Evolutionary conservation across 352 stramenopile species (phyloP).

Genomic region (Blastocystis hominis): DNA sequence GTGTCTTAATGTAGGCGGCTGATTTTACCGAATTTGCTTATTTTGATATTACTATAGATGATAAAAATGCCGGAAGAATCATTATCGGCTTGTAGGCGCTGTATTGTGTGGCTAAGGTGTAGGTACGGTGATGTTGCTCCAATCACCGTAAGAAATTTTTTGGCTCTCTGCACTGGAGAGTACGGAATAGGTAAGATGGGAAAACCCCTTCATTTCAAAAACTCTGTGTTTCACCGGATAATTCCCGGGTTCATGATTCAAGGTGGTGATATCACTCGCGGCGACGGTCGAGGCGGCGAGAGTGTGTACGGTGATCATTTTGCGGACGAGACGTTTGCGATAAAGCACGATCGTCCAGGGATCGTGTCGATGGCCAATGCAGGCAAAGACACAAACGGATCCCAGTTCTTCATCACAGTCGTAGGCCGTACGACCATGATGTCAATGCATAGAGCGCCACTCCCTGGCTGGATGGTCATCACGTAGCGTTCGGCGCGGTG

Average conservation of each 20-base stretch:
- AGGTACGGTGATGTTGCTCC: conserved; percentile 40
- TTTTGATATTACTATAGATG: conserved; percentile 45
- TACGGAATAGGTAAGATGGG: conserved; percentile 32
- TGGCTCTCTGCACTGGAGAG: conserved; percentile 42
- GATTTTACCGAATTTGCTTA: conserved; percentile 22
- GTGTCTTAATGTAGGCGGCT: not conserved
- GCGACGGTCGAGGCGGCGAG: conserved; percentile 79
- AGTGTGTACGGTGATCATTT: conserved; percentile 85
- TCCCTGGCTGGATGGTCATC: conserved; percentile 84
- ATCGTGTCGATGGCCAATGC: conserved; percentile 92
- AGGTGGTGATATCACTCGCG: conserved; percentile 61
- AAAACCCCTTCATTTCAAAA: conserved; percentile 83
- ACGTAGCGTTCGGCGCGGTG: conserved; percentile 80
- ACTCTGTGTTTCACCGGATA: conserved; percentile 94
- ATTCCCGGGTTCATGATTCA: conserved; percentile 98
- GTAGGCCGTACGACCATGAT: conserved; percentile 57
- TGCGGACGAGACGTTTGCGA: conserved; percentile 87
- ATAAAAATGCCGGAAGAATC: not conserved
- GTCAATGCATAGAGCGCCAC: conserved; percentile 71
- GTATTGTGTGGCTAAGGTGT: not conserved
- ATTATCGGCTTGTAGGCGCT: not conserved
- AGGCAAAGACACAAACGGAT: conserved; percentile 82
- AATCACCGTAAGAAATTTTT: conserved; percentile 31
- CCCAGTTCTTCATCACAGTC: conserved; percentile 97
- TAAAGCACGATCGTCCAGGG: conserved; percentile 79